Evolutionary conservation across 768 basidiomycete species (phyloP).

Genomic region (Basidioascus undulatus): DNA sequence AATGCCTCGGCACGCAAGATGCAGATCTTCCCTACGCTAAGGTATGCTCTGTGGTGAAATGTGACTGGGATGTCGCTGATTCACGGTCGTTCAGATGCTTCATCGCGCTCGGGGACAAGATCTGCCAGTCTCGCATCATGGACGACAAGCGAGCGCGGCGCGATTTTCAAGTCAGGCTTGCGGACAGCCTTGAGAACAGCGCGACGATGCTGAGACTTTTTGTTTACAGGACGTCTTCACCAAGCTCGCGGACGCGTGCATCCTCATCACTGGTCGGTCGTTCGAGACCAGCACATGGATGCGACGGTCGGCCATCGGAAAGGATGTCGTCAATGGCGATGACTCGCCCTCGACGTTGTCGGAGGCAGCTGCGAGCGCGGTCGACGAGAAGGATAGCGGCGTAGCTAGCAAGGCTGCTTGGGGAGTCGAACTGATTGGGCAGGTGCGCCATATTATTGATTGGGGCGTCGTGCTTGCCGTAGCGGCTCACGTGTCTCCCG

Average conservation of each 20-base stretch:
- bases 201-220: background rate
- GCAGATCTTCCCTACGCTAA: conserved; percentile 44
- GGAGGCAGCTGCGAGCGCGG: conserved; percentile 20
- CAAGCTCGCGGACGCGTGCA: conserved; percentile 58
- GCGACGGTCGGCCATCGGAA: background rate
- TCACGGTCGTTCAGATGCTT: conserved; percentile 31
- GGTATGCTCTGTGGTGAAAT: conserved; percentile 24
- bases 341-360: no score
- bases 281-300: conserved; percentile 24
- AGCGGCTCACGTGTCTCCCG: conserved; percentile 4
- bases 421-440: no score
- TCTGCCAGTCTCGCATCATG: conserved; percentile 68
- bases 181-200: background rate
- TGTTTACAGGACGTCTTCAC: conserved; percentile 44
- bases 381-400: conserved; percentile 33
- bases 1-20: conserved; percentile 41
- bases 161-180: conserved; percentile 45
- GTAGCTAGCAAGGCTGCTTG: no score
- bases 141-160: conserved; percentile 71
- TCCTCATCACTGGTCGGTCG: conserved; percentile 45
- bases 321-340: background rate
- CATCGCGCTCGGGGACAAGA: conserved; percentile 52
- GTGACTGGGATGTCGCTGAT: background rate
- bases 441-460: background rate
- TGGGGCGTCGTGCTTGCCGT: conserved; percentile 14